phyloP scores from a whole-genome alignment of 306 rosid species.

The Prunus kanzakura region DNA sequence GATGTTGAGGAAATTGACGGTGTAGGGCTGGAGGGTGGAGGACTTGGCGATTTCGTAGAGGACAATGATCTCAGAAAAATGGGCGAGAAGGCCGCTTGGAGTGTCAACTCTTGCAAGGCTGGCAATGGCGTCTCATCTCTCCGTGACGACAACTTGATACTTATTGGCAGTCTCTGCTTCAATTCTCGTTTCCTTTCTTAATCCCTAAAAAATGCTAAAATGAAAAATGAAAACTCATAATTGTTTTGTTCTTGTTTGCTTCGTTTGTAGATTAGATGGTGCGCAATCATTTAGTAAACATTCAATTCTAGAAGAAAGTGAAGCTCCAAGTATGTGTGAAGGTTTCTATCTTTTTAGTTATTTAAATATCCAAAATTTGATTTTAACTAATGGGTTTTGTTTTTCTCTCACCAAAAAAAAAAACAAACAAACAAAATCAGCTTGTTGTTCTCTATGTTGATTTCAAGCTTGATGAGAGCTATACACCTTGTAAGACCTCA shows the following conservation, averaged over 20 bases:
- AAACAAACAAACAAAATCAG: constrained; percentile 22
- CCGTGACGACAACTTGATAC: constrained; percentile 78
- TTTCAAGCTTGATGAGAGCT: constrained; percentile 94
- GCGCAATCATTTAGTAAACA: constrained; percentile 81
- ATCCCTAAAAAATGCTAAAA: not conserved
- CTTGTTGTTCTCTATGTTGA: constrained; percentile 77
- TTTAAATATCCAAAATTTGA: not conserved
- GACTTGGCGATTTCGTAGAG: too few species aligned
- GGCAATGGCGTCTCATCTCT: constrained; percentile 85
- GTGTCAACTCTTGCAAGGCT: constrained; percentile 91
- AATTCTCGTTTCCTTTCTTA: not conserved
- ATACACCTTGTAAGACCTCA: constrained; percentile 77
- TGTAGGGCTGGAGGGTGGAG: too few species aligned
- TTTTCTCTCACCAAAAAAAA: not conserved
- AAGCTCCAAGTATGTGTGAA: constrained; percentile 56
- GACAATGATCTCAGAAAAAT: constrained; percentile 81
- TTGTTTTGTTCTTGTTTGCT: not conserved
- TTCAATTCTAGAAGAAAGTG: constrained; percentile 92
- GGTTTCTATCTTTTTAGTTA: not conserved
- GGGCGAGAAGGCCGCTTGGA: constrained; percentile 94
- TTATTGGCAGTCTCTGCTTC: constrained; percentile 68
- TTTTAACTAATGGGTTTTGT: not conserved
- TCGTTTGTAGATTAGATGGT: constrained; percentile 66
- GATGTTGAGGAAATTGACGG: too few species aligned
- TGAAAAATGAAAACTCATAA: not conserved